Percentiles rank a stretch among this genome's conserved stretches.
Conservation (phyloP, 441 rosid genomes). For the Rhodomyrtus psidioides region DNA sequence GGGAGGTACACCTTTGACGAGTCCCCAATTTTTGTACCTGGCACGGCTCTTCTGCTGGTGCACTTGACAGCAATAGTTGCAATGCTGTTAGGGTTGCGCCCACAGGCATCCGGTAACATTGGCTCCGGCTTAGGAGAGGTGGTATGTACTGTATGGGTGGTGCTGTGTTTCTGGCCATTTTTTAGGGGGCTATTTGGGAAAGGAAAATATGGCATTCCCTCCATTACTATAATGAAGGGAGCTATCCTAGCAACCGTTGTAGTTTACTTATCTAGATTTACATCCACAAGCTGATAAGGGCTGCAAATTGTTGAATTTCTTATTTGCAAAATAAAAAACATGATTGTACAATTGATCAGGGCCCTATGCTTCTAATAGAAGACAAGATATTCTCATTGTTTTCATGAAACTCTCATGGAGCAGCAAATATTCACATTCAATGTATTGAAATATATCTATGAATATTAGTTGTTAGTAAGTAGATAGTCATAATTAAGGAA, state of each 20-base stretch:
- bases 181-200: slow-evolving; percentile 32
- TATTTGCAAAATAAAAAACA: not conserved
- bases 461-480: not conserved
- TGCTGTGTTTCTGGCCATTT: slow-evolving; percentile 29
- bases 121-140: slow-evolving; percentile 28
- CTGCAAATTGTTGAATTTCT: not conserved
- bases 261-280: slow-evolving; percentile 2
- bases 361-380: not conserved
- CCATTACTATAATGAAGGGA: slow-evolving; percentile 22
- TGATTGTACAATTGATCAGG: not conserved
- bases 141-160: slow-evolving; percentile 16
- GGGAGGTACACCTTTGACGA: slow-evolving; percentile 37
- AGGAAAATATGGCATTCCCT: slow-evolving; percentile 55
- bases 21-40: slow-evolving; percentile 40
- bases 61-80: slow-evolving; percentile 22
- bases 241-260: slow-evolving; percentile 15
- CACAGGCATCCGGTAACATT: not conserved
- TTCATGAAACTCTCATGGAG: not conserved
- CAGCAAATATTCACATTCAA: not conserved
- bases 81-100: slow-evolving; percentile 10
- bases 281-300: not conserved
- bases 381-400: not conserved
- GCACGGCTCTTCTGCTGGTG: slow-evolving; percentile 40
- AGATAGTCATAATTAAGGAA: not conserved
- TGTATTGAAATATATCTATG: too few relatives aligned